Evolutionary conservation across 106 monocot genomes (phyloP).

Genomic region (Apostasia shenzhenica): DNA sequence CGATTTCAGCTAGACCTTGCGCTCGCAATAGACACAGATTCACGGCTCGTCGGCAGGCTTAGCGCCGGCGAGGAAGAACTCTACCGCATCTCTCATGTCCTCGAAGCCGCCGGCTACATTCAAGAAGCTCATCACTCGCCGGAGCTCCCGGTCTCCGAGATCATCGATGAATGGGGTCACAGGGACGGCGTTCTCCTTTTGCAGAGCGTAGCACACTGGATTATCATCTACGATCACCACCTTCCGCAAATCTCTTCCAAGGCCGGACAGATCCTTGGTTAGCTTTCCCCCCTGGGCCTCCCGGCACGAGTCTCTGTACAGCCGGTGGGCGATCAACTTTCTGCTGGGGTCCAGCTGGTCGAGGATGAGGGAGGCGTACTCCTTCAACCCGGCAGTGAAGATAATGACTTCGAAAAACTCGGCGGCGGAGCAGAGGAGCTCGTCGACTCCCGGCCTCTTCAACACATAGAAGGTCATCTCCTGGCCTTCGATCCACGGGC

Average conservation of each 20-base stretch:
- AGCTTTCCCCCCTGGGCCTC: constrained; percentile 54
- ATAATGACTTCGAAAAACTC: constrained; percentile 60
- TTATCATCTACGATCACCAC: constrained; percentile 85
- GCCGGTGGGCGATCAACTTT: constrained; percentile 49
- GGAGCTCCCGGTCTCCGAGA: constrained; percentile 51
- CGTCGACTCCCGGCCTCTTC: constrained; percentile 73
- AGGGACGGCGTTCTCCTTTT: constrained; percentile 70
- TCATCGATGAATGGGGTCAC: constrained; percentile 54
- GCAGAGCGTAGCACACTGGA: constrained; percentile 56
- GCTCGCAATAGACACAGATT: not conserved
- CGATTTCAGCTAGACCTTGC: too few species aligned
- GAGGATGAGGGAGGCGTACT: constrained; percentile 87
- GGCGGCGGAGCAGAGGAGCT: constrained; percentile 39
- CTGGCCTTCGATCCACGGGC: constrained; percentile 51
- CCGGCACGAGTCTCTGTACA: constrained; percentile 73
- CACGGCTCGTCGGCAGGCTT: not conserved
- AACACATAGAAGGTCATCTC: constrained; percentile 67
- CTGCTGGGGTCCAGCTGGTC: constrained; percentile 57
- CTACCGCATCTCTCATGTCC: constrained; percentile 53
- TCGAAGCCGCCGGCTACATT: constrained; percentile 26
- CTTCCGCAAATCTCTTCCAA: constrained; percentile 43
- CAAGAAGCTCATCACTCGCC: constrained; percentile 52
- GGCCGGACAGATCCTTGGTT: constrained; percentile 58
- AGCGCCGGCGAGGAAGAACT: not conserved
- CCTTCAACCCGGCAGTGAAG: constrained; percentile 80